phyloP scores from a whole-genome alignment of 2,329 filamentous ascomycete species.

The Ceratocystiopsis sp. region DNA sequence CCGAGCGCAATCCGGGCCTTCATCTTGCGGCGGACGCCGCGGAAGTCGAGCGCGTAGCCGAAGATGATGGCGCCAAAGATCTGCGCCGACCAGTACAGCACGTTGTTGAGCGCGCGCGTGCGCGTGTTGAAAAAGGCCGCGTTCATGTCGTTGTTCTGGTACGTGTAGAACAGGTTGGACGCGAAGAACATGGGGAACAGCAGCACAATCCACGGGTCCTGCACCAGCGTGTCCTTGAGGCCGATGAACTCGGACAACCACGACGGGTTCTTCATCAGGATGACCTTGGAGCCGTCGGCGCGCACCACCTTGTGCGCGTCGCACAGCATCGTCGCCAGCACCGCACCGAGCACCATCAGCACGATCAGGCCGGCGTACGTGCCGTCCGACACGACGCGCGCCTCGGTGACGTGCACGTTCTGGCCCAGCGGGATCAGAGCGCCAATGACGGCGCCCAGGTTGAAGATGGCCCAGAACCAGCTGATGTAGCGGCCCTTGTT shows the following conservation, averaged over 20 bases:
- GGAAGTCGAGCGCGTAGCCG: constrained; percentile 52
- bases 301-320: constrained; percentile 59
- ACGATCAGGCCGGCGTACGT: constrained; percentile 13
- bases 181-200: constrained; percentile 72
- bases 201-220: constrained; percentile 55
- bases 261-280: constrained; percentile 79
- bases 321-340: constrained; percentile 51
- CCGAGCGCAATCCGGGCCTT: constrained; percentile 49
- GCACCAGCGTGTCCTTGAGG: constrained; percentile 53
- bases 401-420: constrained; percentile 34
- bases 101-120: constrained; percentile 55
- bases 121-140: constrained; percentile 53
- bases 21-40: constrained; percentile 40
- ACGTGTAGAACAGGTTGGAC: constrained; percentile 70
- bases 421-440: constrained; percentile 58
- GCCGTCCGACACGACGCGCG: constrained; percentile 10
- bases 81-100: constrained; percentile 66
- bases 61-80: constrained; percentile 60
- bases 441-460: constrained; percentile 77
- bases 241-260: constrained; percentile 67
- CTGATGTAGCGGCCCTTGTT: constrained; percentile 80
- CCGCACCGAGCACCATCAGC: constrained; percentile 23
- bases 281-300: constrained; percentile 60
- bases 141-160: constrained; percentile 56
- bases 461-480: constrained; percentile 92